Evolutionary conservation across 225 moss, liverwort and hornwort genomes (phyloP).

Genomic region (Pleurozium schreberi): DNA sequence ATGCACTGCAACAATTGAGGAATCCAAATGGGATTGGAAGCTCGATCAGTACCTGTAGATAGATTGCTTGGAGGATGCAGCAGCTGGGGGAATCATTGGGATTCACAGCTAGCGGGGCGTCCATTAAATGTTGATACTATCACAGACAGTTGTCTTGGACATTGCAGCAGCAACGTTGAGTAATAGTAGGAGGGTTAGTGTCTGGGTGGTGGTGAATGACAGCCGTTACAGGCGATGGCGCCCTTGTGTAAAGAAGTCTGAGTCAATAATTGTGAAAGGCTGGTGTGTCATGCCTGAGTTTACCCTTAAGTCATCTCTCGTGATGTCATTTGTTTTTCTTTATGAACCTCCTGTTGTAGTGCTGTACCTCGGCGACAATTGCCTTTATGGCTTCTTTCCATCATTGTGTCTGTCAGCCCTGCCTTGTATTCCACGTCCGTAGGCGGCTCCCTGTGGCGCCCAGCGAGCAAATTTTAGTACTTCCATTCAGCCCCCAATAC

Average conservation of each 20-base stretch:
- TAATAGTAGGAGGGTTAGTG: background rate
- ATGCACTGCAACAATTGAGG: conserved; percentile 3
- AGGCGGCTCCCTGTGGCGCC: conserved; percentile 3
- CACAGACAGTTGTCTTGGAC: conserved; percentile 20
- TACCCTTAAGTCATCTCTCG: conserved; percentile 18
- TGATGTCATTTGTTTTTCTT: conserved; percentile 7
- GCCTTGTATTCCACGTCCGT: conserved; percentile 9
- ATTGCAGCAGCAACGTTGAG: conserved; percentile 9
- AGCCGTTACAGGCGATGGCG: conserved; percentile 23
- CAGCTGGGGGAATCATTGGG: conserved; percentile 22
- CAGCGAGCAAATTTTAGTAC: background rate
- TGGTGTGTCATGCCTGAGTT: conserved; percentile 15
- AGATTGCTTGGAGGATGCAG: conserved; percentile 6
- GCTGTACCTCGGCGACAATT: conserved; percentile 12
- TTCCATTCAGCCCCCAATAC: background rate
- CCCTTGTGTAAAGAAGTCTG: conserved; percentile 19
- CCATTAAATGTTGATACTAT: conserved; percentile 17
- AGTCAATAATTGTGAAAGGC: conserved; percentile 35
- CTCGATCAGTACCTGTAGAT: background rate
- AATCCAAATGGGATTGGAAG: conserved; percentile 11
- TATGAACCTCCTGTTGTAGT: background rate
- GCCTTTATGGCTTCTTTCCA: conserved; percentile 14
- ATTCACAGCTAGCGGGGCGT: conserved; percentile 19
- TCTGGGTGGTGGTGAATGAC: background rate
- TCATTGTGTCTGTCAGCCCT: conserved; percentile 27